phyloP scores from a whole-genome alignment of 352 stramenopile genomes.

The Globisporangium orthogonon region DNA sequence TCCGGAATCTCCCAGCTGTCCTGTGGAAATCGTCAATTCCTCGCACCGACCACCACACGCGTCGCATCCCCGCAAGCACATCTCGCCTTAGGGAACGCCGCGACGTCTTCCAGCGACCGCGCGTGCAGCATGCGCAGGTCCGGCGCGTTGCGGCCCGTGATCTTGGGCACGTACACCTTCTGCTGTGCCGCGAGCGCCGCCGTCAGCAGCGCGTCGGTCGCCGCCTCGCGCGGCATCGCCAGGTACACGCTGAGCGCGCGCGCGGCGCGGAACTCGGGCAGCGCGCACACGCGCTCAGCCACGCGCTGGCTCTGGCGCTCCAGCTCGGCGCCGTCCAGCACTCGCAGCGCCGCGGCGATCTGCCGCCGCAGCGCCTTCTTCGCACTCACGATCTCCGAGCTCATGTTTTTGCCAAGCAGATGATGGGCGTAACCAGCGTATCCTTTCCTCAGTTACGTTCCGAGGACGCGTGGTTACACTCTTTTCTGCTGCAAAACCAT shows the following conservation, averaged over 20 bases:
- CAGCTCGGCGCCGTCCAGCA: slow-evolving; percentile 37
- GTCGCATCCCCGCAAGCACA: too few relatives aligned
- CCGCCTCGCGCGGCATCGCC: slow-evolving; percentile 78
- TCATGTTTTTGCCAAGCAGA: not conserved
- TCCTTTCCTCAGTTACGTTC: too few relatives aligned
- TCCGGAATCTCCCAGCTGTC: slow-evolving; percentile 89
- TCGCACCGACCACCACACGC: too few relatives aligned
- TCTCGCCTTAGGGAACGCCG: slow-evolving; percentile 68
- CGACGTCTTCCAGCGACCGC: slow-evolving; percentile 57
- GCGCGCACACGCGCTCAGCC: slow-evolving; percentile 29
- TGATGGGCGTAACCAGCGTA: not conserved
- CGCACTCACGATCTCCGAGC: slow-evolving; percentile 10
- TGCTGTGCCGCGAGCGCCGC: slow-evolving; percentile 54
- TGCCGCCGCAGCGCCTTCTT: slow-evolving; percentile 59
- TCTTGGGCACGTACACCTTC: slow-evolving; percentile 88
- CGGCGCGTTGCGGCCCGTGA: slow-evolving; percentile 48
- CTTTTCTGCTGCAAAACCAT: slow-evolving; percentile 1
- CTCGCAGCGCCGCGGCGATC: slow-evolving; percentile 39
- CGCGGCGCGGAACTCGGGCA: slow-evolving; percentile 45
- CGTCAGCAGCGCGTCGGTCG: slow-evolving; percentile 43
- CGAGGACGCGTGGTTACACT: too few relatives aligned
- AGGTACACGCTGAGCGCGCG: slow-evolving; percentile 72
- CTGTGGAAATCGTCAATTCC: slow-evolving; percentile 13
- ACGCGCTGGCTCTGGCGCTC: slow-evolving; percentile 42
- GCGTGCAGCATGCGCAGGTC: slow-evolving; percentile 79